phyloP scores from a whole-genome alignment of 1,284 basidiomycete species.

The Apiotrichum porosum region DNA sequence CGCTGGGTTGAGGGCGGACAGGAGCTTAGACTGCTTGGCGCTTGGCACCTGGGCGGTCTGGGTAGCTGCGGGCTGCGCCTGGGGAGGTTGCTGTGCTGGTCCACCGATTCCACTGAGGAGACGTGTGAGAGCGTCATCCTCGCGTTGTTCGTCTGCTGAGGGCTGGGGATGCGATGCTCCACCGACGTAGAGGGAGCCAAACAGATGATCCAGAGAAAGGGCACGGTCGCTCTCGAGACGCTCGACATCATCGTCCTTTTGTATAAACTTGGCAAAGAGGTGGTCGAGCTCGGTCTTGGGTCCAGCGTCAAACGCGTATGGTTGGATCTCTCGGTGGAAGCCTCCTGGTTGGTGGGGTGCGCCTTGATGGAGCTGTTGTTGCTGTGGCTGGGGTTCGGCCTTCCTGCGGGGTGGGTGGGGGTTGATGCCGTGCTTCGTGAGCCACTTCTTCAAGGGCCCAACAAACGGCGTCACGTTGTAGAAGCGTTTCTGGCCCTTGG shows the following conservation, averaged over 20 bases:
- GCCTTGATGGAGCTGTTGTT: slow-evolving; percentile 30
- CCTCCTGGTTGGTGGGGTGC: slow-evolving; percentile 39
- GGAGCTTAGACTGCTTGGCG: slow-evolving; percentile 13
- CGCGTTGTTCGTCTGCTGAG: slow-evolving; percentile 16
- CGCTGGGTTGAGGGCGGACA: slow-evolving; percentile 4
- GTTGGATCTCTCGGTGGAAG: slow-evolving; percentile 10
- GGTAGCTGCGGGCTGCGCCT: neutral
- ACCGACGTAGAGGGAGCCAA: slow-evolving; percentile 24
- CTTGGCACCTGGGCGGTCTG: slow-evolving; percentile 1
- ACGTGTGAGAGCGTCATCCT: slow-evolving; percentile 36
- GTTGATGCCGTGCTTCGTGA: slow-evolving; percentile 29
- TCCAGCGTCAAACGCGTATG: no score
- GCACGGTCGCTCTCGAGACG: slow-evolving; percentile 24
- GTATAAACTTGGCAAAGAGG: slow-evolving; percentile 38
- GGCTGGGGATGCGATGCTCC: neutral
- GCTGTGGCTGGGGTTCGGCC: neutral
- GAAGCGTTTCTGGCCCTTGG: slow-evolving; percentile 62
- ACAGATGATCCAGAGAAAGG: slow-evolving; percentile 30
- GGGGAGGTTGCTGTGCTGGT: neutral
- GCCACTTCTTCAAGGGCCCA: slow-evolving; percentile 52
- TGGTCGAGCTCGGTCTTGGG: slow-evolving; percentile 31
- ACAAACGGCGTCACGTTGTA: slow-evolving; percentile 97
- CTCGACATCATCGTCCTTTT: slow-evolving; percentile 27
- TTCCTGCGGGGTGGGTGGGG: slow-evolving; percentile 15
- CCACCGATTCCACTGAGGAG: slow-evolving; percentile 27